These are phyloP conservation scores for Strobilomyces dryophilus DNA, from an alignment of 768 basidiomycete genomes.

Conservation along the genomic window DNA sequence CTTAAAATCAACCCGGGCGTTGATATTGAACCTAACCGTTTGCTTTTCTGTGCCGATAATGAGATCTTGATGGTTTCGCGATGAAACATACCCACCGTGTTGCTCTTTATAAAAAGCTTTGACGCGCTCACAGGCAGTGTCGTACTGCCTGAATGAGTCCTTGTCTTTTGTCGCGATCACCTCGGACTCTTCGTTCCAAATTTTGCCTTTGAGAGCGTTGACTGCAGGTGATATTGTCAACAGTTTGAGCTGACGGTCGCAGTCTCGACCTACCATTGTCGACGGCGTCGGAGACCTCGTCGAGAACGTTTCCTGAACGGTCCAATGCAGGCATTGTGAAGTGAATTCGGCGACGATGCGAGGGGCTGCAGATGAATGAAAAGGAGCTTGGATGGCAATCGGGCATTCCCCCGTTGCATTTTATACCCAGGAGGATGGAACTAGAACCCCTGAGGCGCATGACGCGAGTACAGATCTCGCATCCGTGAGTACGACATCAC, in stretches of 20 bases:
- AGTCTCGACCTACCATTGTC: slow-evolving; percentile 39
- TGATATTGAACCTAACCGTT: slow-evolving; percentile 80
- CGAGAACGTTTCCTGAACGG: slow-evolving; percentile 33
- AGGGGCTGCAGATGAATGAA: background rate
- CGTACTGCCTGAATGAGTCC: slow-evolving; percentile 65
- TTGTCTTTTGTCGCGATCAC: slow-evolving; percentile 65
- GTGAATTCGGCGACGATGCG: background rate
- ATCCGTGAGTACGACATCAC: slow-evolving; percentile 17
- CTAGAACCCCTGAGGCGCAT: slow-evolving; percentile 2
- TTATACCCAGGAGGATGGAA: slow-evolving; percentile 19
- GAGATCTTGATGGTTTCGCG: background rate
- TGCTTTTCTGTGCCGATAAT: slow-evolving; percentile 62
- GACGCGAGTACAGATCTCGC: slow-evolving; percentile 10
- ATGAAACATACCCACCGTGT: slow-evolving; percentile 46
- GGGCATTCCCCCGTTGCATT: slow-evolving; percentile 2
- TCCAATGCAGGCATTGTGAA: slow-evolving; percentile 25
- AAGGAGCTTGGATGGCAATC: slow-evolving; percentile 1
- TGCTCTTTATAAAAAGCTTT: slow-evolving; percentile 76
- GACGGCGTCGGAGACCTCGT: slow-evolving; percentile 44
- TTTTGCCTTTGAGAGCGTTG: slow-evolving; percentile 60
- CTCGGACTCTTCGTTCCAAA: slow-evolving; percentile 54
- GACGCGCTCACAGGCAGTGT: slow-evolving; percentile 72
- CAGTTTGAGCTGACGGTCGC: background rate
- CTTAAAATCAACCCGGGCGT: slow-evolving; percentile 71
- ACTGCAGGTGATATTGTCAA: slow-evolving; percentile 37